Conservation (phyloP, 805 yeast genomes). For the Saturnispora besseyi region DNA sequence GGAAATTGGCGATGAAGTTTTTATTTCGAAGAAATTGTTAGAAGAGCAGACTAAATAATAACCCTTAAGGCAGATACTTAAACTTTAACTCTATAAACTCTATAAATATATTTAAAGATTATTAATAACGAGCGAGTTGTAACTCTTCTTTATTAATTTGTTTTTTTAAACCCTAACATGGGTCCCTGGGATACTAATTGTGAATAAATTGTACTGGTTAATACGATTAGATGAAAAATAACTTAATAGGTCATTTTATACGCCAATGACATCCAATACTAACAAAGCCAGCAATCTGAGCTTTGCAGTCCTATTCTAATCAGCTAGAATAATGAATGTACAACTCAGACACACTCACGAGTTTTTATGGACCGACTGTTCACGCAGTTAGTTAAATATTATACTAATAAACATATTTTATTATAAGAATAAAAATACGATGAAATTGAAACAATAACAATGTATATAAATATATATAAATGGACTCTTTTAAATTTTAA, state of each 20-base stretch:
- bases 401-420: neutral
- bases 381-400: neutral
- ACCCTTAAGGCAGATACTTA: neutral
- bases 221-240: neutral
- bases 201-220: no score
- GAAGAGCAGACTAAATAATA: conserved; percentile 1
- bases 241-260: neutral
- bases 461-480: neutral
- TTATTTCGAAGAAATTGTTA: conserved; percentile 21
- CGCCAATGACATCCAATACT: no score
- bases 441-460: neutral
- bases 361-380: no score
- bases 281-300: no score
- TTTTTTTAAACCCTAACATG: no score
- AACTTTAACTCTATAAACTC: neutral
- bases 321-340: no score
- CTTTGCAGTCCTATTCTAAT: no score
- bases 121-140: no score
- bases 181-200: no score
- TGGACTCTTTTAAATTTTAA: neutral
- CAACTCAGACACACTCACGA: no score
- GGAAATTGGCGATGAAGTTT: conserved; percentile 25
- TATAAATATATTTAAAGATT: no score
- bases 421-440: neutral
- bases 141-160: no score